Evolutionary conservation across 1,284 basidiomycete genomes (phyloP), one percentile per base, ranked within the genome.

Genomic region (Jaminaea rosea): DNA sequence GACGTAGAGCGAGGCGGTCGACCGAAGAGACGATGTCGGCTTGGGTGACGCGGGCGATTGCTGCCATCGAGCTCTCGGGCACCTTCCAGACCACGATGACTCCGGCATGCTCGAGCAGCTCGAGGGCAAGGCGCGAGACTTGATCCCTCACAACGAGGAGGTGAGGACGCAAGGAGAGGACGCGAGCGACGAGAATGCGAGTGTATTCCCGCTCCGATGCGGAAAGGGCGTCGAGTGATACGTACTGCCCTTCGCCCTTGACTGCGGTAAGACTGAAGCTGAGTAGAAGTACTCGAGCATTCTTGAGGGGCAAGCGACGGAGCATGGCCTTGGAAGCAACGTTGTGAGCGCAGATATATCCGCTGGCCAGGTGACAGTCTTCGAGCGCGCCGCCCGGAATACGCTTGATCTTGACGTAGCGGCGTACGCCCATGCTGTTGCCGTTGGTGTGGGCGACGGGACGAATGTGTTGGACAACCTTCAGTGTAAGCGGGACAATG

Each of bases 401-500:
- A 75, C 94, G 93, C 78, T 99, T 98, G 76, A 53, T 92, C 78
- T 98, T 98, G 60, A 98, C 88, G 64, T 94, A 96, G 26, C 86
- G 82, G 44, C 93, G 81, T 19, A 96, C 86, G 74, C 98, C 93
- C 81, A 94, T 92, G 27, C 75, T 75, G 65, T 94, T 91, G 49
- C 88, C 87, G 2, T 24, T n/a, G 13, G 73, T 75, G 10, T 75
- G 74, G 2, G 78, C 73, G 39, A 78, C 74, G 7, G 71, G 64
- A 28, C 60, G 65, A 34, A 74, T 62, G 8, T 62, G 59, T 13
- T 64, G 62, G 44, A 70, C 51, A 31, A 69, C 69, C 21, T 60
- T 58, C 15, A 71, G 51, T 2, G 64, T 55, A 5, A 72, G 60
- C 1, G 67, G 65, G 29, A 67, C 49, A 17, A 73, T 55, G 8